Conservation (phyloP, 116 monocot species). For the Cymodocea nodosa region DNA sequence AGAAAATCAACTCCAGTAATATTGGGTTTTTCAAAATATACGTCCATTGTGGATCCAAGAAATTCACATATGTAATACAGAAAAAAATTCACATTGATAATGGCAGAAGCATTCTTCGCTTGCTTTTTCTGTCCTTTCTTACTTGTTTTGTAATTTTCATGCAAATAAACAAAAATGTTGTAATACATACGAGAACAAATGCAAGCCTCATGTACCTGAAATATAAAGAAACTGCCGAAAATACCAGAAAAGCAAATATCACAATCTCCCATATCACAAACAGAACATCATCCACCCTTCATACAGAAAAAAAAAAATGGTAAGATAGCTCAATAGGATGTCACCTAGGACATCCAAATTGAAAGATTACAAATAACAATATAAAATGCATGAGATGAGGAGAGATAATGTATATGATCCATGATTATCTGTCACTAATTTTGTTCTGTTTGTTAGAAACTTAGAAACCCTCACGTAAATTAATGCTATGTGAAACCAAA, state of each 20-base stretch:
- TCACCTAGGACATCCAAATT: too few relatives aligned
- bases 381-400: too few relatives aligned
- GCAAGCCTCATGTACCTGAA: constrained; percentile 56
- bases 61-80: not conserved
- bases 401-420: too few relatives aligned
- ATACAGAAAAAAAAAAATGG: not conserved
- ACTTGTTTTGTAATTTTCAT: constrained; percentile 57
- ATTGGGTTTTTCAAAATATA: too few relatives aligned
- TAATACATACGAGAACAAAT: constrained; percentile 32
- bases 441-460: too few relatives aligned
- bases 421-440: too few relatives aligned
- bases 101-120: constrained; percentile 66
- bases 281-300: constrained; percentile 49
- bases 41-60: not conserved
- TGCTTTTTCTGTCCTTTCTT: constrained; percentile 51
- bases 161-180: constrained; percentile 28
- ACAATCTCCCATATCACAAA: constrained; percentile 48
- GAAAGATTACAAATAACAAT: too few relatives aligned
- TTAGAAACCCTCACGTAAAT: too few relatives aligned
- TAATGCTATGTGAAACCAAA: too few relatives aligned
- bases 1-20: too few relatives aligned
- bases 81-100: constrained; percentile 46
- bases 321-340: too few relatives aligned
- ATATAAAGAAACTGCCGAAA: constrained; percentile 49
- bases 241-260: constrained; percentile 48